These are phyloP conservation scores for Echria macrotheca DNA, from an alignment of 495 filamentous ascomycete genomes.

Conservation along the genomic window DNA sequence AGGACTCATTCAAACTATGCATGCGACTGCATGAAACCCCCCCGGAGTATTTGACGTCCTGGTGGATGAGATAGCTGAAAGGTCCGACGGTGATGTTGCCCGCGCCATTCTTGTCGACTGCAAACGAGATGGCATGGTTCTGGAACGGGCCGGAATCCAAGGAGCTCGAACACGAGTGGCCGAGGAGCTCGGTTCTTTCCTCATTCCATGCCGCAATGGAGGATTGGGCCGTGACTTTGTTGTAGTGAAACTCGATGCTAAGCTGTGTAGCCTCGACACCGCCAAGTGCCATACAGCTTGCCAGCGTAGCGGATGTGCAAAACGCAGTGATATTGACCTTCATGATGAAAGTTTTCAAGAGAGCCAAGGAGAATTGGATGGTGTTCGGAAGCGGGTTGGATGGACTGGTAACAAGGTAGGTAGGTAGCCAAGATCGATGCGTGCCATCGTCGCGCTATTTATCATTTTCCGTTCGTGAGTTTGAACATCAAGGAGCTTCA, in stretches of 20 bases:
- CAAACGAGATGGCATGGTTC: not conserved
- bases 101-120: not conserved
- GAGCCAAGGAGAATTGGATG: too few relatives aligned
- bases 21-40: not conserved
- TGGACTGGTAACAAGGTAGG: too few relatives aligned
- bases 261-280: not conserved
- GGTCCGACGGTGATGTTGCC: not conserved
- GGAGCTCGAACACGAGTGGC: not conserved
- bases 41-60: not conserved
- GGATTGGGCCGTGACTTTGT: not conserved
- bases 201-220: not conserved
- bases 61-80: not conserved
- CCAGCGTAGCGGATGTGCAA: not conserved
- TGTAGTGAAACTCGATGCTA: not conserved
- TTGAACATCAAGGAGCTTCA: too few relatives aligned
- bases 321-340: too few relatives aligned
- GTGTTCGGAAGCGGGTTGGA: too few relatives aligned
- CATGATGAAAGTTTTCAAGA: too few relatives aligned
- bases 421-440: too few relatives aligned
- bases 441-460: too few relatives aligned
- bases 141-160: not conserved
- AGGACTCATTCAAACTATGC: not conserved
- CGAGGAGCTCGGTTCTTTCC: not conserved
- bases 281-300: not conserved
- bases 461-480: too few relatives aligned